Percentiles rank a stretch among this genome's conserved stretches.
Conservation (phyloP, 306 rosid species). For the Ormosia emarginata region DNA sequence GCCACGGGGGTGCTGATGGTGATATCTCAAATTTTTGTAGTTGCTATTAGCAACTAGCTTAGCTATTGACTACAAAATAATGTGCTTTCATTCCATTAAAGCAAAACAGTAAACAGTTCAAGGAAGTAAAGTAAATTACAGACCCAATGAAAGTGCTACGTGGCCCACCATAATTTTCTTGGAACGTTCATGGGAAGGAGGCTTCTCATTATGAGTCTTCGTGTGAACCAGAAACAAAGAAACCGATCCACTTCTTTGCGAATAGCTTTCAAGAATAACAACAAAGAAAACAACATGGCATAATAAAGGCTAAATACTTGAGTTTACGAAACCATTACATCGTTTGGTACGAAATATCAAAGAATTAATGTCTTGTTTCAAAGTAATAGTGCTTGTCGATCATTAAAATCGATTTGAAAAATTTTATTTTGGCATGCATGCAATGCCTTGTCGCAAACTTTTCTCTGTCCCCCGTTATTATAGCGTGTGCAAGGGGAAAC, state of each 20-base stretch:
- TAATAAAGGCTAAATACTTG: background rate
- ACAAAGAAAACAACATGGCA: constrained; percentile 1
- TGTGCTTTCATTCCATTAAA: background rate
- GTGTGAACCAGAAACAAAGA: background rate
- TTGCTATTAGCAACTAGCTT: background rate
- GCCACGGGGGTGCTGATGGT: constrained; percentile 1
- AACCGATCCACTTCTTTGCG: constrained; percentile 19
- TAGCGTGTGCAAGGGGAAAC: constrained; percentile 9
- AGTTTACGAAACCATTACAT: background rate
- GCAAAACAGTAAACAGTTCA: background rate
- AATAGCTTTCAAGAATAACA: constrained; percentile 15
- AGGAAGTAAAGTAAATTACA: background rate
- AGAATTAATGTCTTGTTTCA: background rate
- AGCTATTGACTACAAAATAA: background rate
- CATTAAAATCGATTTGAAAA: background rate
- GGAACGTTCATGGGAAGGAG: constrained; percentile 56
- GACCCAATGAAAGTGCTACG: constrained; percentile 1
- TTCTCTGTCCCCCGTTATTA: background rate
- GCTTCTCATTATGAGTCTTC: constrained; percentile 4
- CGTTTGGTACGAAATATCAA: background rate
- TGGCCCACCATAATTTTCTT: constrained; percentile 35
- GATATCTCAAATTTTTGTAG: constrained; percentile 21
- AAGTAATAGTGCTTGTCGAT: background rate
- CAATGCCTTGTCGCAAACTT: constrained; percentile 5
- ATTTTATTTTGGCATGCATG: background rate